Conservation (phyloP, 805 yeast species). For the Blastobotrys chiropterorum region DNA sequence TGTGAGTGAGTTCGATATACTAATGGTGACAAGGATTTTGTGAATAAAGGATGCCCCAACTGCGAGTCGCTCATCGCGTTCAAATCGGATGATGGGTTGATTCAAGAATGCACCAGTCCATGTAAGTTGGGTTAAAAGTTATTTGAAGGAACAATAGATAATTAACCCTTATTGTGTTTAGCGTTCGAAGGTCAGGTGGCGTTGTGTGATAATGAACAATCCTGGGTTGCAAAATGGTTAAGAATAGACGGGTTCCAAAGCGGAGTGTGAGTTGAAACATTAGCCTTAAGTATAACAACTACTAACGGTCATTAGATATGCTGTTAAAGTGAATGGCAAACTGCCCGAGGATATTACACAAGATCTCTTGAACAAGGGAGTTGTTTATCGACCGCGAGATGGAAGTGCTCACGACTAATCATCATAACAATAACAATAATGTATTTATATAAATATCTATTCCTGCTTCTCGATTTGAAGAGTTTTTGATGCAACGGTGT, state of each 20-base stretch:
- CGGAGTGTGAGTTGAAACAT: conserved; percentile 48
- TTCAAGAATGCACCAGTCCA: conserved; percentile 91
- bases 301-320: conserved; percentile 39
- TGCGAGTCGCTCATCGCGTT: conserved; percentile 83
- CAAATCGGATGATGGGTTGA: conserved; percentile 73
- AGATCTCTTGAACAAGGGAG: conserved; percentile 66
- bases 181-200: conserved; percentile 93
- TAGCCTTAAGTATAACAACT: neutral
- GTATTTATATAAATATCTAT: neutral
- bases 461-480: neutral
- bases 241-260: conserved; percentile 83
- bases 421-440: neutral
- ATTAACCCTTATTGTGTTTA: conserved; percentile 6
- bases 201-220: conserved; percentile 70
- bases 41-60: conserved; percentile 89
- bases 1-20: neutral
- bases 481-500: neutral
- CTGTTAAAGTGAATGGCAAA: conserved; percentile 88
- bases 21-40: conserved; percentile 46
- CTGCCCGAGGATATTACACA: conserved; percentile 80
- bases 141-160: neutral
- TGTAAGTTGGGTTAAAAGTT: conserved; percentile 26
- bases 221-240: conserved; percentile 81
- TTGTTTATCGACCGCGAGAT: conserved; percentile 89
- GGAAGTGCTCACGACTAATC: conserved; percentile 48